Base-by-base conservation (phyloP, 768 basidiomycete species). In the Lactifluus pinguis region DNA sequence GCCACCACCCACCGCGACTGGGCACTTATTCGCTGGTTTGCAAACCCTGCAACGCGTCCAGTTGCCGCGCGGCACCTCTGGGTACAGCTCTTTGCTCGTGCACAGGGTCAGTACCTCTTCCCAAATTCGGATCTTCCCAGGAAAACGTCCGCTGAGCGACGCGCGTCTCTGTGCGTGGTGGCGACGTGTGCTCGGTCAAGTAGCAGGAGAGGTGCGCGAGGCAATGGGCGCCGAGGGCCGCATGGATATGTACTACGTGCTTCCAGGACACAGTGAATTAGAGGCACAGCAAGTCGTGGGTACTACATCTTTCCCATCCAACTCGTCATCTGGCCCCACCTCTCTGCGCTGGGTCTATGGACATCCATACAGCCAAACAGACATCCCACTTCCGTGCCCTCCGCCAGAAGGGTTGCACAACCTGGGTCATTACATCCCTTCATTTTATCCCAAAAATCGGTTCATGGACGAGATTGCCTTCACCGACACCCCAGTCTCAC, bases 81-180 rank as follows among this genome's bases (percentile, higher is more conserved):
- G 59, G 32, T 60, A 36, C 59, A 60, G 39, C 59, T 60, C 53
- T 60, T 60, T 70, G 95, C 95, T 8, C 80, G 93, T 17, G 84
- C 91, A 3, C 95, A 98, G 73, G 76, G 73, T 39, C 95, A 98
- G 72, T 99, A 98, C 70, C 78, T 99, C 52, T 99, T 98, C 72
- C 89, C 95, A 0, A 93, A 93, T 70, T 92, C 90, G 10, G 84
- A 89, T 19, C n/a, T 83, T 77, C 64, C 57, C 73, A 3, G 82
- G 82, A 2, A 98, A 98, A 73, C 80, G 74, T n/a, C 85, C 88
- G 1, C 72, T 95, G 55, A 79, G 81, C 48, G 97, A 98, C 69
- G 76, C 85, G 48, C 79, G 80, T 68, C 79, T 98, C 3, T 92
- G 92, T 69, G 83, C 78, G 42, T 99, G 97, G 97, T 99, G 97